Evolutionary conservation across 2,329 filamentous ascomycete species (phyloP).

Genomic region (Whalleya microplaca): DNA sequence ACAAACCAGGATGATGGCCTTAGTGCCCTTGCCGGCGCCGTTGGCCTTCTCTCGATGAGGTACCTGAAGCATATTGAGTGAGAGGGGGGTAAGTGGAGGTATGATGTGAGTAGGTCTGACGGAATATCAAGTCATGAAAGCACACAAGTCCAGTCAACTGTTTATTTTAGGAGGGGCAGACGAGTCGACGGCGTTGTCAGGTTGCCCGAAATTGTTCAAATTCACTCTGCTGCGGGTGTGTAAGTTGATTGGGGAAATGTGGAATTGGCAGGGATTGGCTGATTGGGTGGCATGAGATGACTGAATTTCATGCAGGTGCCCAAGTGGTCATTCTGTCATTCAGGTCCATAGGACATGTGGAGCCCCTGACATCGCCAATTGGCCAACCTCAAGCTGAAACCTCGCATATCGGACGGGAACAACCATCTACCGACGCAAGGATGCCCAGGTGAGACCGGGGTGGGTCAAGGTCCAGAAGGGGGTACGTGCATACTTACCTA

Average conservation of each 20-base stretch:
- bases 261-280: conserved; percentile 5
- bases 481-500: too few species aligned
- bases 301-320: neutral
- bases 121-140: neutral
- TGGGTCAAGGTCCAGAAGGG: too few species aligned
- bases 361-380: conserved; percentile 23
- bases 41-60: conserved; percentile 56
- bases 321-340: neutral
- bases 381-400: conserved; percentile 7
- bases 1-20: conserved; percentile 90
- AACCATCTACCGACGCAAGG: conserved; percentile 1
- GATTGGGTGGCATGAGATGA: too few species aligned
- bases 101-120: conserved; percentile 1
- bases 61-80: conserved; percentile 57
- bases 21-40: conserved; percentile 67
- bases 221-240: conserved; percentile 19
- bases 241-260: conserved; percentile 15
- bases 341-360: conserved; percentile 6
- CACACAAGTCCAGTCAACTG: neutral
- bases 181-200: neutral
- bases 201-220: conserved; percentile 13
- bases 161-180: neutral
- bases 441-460: neutral
- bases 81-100: conserved; percentile 6
- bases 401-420: conserved; percentile 1